These are phyloP conservation scores for Vanrija sp. DNA, from an alignment of 1,284 basidiomycete genomes.

Conservation along the genomic window DNA sequence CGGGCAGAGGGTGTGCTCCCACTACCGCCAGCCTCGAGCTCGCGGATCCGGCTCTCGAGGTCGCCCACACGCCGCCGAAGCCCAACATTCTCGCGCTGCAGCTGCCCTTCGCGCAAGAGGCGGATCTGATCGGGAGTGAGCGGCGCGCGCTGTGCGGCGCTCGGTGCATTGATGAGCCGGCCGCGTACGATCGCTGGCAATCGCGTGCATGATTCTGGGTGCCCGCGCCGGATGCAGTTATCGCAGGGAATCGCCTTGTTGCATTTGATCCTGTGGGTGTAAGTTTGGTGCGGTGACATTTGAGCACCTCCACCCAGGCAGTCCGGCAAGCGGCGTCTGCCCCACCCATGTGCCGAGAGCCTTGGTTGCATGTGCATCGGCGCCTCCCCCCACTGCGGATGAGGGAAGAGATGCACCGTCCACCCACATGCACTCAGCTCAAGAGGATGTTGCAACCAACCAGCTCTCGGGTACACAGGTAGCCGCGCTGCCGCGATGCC, in stretches of 20 bases:
- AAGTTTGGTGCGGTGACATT: not conserved
- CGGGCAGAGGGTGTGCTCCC: not conserved
- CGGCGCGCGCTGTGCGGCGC: constrained; percentile 14
- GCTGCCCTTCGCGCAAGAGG: constrained; percentile 18
- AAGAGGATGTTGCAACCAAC: too few species aligned
- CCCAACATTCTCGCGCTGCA: constrained; percentile 21
- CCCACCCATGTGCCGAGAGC: too few species aligned
- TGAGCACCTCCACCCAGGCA: too few species aligned
- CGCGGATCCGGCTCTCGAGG: constrained; percentile 14
- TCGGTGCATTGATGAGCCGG: constrained; percentile 19
- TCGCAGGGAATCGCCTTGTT: constrained; percentile 21
- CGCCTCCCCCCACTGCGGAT: too few species aligned
- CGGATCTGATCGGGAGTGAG: constrained; percentile 21
- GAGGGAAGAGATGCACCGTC: too few species aligned
- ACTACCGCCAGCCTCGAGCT: constrained; percentile 3
- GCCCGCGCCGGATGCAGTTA: constrained; percentile 21
- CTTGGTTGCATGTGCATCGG: too few species aligned
- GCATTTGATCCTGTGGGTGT: constrained; percentile 17
- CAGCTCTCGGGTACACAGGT: too few species aligned
- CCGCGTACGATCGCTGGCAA: constrained; percentile 21
- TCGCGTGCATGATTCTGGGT: constrained; percentile 20
- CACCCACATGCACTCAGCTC: too few species aligned
- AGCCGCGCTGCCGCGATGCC: too few species aligned
- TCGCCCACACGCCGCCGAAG: constrained; percentile 15
- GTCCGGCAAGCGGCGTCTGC: too few species aligned